Evolutionary conservation across 306 rosid species (phyloP), one percentile per base, ranked within the genome.

Genomic region (Amphicarpaea edgeworthii): DNA sequence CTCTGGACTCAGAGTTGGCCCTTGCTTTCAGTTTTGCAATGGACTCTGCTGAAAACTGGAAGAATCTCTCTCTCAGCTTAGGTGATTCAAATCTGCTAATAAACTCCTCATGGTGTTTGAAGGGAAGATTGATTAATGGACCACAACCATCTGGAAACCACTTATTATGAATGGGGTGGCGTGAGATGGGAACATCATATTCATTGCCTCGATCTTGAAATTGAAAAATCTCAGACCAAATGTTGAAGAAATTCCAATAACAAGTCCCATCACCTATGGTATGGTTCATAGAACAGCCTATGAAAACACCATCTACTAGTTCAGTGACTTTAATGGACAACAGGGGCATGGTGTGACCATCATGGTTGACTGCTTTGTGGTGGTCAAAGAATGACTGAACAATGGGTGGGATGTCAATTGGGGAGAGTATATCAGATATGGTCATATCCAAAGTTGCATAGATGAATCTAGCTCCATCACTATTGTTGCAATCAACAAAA

Each of bases 281-380:
- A n/a, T 89, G 94, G 66, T 86, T 87, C 67, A 85, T 47, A 41
- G 93, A 87, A 47, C 85, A 84, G 0, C 92, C 97, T 1, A 91
- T 78, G 85, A 87, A 87, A 45, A 87, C 74, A 7, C 87, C 95
- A 32, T 89, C 93, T 0, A 58, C 3, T 1, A 89, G 54, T 23
- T 91, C 86, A 0, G 93, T 87, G 40, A 87, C 88, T 61, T 91
- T 83, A 67, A 86, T 11, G 9, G 93, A 68, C 1, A 91, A 53
- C 60, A 89, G 60, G 16, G 93, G 76, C 80, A 51, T 4, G 46
- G 75, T 69, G 74, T 91, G 97, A 0, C 87, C 93, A 1, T 89
- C 95, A 46, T 86, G 84, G 81, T 83, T 86, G 72, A 85, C 70
- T 0, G 85, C 93, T 58, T 64, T 80, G 54, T 89, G 63, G 21